A percentile compares a stretch with the other conserved stretches of the same genome.
These are phyloP conservation scores for Erodium chrysanthum DNA, from an alignment of 441 rosid species.

Conservation along the genomic window DNA sequence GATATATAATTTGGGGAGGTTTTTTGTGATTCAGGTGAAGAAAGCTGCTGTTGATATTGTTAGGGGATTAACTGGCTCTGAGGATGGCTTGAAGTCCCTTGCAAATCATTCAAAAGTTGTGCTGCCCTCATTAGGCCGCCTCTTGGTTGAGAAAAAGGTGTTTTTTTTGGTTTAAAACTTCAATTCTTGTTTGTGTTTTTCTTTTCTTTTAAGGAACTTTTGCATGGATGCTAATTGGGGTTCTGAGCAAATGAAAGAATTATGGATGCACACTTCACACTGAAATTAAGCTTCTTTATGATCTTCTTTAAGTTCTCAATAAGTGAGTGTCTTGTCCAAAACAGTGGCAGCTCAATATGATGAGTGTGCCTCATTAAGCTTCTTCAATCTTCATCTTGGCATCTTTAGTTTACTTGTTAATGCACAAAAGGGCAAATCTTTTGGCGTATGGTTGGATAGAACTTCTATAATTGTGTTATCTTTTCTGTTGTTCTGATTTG, in stretches of 20 bases:
- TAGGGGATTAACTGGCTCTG: constrained; percentile 71
- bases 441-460: not conserved
- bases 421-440: not conserved
- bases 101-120: constrained; percentile 36
- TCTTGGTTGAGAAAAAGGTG: constrained; percentile 62
- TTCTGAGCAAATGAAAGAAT: no score
- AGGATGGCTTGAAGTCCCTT: constrained; percentile 68
- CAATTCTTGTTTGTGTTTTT: no score
- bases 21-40: constrained; percentile 43
- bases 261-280: no score
- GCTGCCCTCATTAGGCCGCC: constrained; percentile 50
- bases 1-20: not conserved
- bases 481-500: not conserved
- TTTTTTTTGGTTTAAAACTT: not conserved
- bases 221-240: no score
- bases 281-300: no score
- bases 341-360: no score
- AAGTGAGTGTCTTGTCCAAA: no score
- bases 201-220: not conserved
- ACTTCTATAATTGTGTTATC: not conserved
- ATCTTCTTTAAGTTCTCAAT: no score
- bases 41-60: constrained; percentile 80
- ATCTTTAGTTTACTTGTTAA: not conserved
- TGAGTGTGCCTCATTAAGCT: constrained; percentile 1
- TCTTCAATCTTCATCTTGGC: no score